Evolutionary conservation across 106 monocot genomes (phyloP).

Genomic region (Agapanthus africanus): DNA sequence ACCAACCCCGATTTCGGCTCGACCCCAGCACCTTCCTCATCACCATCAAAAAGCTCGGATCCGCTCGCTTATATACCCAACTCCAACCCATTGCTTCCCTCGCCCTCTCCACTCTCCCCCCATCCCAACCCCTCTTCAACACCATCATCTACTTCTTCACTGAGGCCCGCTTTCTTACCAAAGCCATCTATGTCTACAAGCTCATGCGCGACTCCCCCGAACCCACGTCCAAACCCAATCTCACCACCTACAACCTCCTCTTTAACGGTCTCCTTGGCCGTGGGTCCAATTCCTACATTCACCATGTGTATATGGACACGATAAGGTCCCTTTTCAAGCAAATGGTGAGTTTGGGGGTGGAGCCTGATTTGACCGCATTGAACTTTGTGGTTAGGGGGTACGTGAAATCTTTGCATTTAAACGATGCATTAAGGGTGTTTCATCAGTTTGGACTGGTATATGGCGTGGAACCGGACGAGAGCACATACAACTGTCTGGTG

Average conservation of each 20-base stretch:
- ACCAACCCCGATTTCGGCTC: conserved; percentile 23
- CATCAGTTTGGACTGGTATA: conserved; percentile 81
- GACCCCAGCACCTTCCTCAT: conserved; percentile 32
- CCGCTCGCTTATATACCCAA: conserved; percentile 37
- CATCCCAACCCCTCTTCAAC: conserved; percentile 42
- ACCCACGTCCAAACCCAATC: conserved; percentile 34
- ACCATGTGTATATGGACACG: conserved; percentile 75
- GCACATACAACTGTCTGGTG: conserved; percentile 56
- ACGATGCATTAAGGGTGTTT: conserved; percentile 85
- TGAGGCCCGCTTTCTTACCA: conserved; percentile 45
- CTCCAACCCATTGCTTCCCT: conserved; percentile 46
- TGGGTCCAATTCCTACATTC: conserved; percentile 47
- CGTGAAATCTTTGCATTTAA: conserved; percentile 64
- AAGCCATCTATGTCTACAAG: conserved; percentile 61
- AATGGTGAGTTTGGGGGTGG: conserved; percentile 60
- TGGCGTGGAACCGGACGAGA: conserved; percentile 38
- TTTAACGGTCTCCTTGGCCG: conserved; percentile 40
- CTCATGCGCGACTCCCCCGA: conserved; percentile 36
- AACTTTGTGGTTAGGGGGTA: conserved; percentile 75
- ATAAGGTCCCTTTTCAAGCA: conserved; percentile 69
- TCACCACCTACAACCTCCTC: conserved; percentile 75
- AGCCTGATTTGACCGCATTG: conserved; percentile 53
- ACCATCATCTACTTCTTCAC: conserved; percentile 70
- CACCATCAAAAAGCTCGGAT: conserved; percentile 52
- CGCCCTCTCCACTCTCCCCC: conserved; percentile 38